Evolutionary conservation across 176 grass and related monocot genomes (phyloP).

Genomic region (Oryza meridionalis): DNA sequence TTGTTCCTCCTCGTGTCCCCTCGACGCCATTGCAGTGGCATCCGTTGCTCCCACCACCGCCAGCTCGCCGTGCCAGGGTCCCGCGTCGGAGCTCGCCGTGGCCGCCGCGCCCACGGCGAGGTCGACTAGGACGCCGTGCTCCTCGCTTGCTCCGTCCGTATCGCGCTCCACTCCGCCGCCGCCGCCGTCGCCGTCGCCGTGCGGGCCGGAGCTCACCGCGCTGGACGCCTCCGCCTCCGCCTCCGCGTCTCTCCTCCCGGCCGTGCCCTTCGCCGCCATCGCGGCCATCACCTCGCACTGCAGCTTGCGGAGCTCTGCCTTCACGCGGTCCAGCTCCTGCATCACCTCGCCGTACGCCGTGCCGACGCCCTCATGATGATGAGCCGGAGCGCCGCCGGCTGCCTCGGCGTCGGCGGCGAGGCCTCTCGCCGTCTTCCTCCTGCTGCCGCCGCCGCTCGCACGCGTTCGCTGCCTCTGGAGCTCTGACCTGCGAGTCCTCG

Average conservation of each 20-base stretch:
- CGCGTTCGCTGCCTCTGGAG: neutral
- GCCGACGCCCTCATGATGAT: neutral
- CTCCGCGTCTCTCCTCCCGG: conserved; percentile 25
- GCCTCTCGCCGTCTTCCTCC: neutral
- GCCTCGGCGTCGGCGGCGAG: conserved; percentile 35
- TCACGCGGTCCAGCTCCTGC: conserved; percentile 58
- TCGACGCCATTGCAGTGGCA: conserved; percentile 20
- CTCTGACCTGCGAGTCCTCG: conserved; percentile 22
- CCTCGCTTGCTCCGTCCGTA: too few species aligned
- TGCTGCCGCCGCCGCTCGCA: neutral
- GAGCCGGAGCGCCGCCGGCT: neutral
- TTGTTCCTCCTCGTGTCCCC: conserved; percentile 4
- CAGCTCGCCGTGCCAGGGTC: conserved; percentile 47
- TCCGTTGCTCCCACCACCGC: conserved; percentile 52
- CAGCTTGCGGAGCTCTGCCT: conserved; percentile 65
- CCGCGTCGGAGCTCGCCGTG: conserved; percentile 54
- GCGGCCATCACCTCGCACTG: conserved; percentile 58
- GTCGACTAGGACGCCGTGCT: too few species aligned
- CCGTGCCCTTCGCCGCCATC: conserved; percentile 32
- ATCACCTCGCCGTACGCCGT: conserved; percentile 47
- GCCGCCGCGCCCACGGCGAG: neutral
- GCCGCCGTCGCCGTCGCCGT: too few species aligned
- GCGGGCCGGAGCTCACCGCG: too few species aligned
- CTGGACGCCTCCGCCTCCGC: too few species aligned
- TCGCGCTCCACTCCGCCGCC: too few species aligned